Conservation (phyloP, 2,329 filamentous ascomycete species). For the Neocatenulostroma microsporum region DNA sequence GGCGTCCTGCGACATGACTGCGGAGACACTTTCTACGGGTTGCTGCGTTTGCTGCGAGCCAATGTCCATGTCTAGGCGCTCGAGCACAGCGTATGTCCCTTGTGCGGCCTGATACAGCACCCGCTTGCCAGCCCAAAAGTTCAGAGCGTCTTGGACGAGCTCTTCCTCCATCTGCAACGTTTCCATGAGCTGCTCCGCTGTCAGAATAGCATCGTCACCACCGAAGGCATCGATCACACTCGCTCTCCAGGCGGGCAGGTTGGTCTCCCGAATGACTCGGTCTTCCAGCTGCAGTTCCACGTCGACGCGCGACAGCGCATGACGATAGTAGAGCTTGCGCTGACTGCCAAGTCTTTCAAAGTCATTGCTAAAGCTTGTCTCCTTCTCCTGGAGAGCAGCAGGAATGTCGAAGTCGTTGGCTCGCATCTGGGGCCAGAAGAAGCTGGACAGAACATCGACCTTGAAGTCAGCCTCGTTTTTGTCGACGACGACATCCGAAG, state of each 20-base stretch:
- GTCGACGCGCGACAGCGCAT: conserved; percentile 69
- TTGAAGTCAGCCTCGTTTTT: conserved; percentile 45
- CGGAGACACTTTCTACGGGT: conserved; percentile 37
- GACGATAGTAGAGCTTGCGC: conserved; percentile 81
- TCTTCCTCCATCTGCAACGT: conserved; percentile 64
- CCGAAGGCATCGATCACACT: conserved; percentile 77
- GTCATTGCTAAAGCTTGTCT: conserved; percentile 62
- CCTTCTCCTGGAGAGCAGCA: conserved; percentile 48
- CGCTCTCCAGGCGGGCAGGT: conserved; percentile 77
- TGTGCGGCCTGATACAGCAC: conserved; percentile 53
- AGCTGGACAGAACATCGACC: conserved; percentile 78
- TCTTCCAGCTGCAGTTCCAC: conserved; percentile 80
- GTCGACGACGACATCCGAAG: background rate
- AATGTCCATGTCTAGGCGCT: conserved; percentile 45
- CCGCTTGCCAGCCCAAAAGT: conserved; percentile 62
- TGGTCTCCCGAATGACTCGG: conserved; percentile 59
- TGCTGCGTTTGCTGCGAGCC: conserved; percentile 24
- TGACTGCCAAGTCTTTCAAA: conserved; percentile 76
- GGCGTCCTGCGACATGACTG: conserved; percentile 45
- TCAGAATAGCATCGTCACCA: conserved; percentile 23
- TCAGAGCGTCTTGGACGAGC: conserved; percentile 59
- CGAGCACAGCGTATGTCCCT: conserved; percentile 59
- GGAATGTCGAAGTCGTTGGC: conserved; percentile 63
- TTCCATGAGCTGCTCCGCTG: conserved; percentile 40
- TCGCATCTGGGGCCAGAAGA: conserved; percentile 85